Conservation (phyloP, 2,329 filamentous ascomycete genomes). For the Knoxdaviesia capensis region DNA sequence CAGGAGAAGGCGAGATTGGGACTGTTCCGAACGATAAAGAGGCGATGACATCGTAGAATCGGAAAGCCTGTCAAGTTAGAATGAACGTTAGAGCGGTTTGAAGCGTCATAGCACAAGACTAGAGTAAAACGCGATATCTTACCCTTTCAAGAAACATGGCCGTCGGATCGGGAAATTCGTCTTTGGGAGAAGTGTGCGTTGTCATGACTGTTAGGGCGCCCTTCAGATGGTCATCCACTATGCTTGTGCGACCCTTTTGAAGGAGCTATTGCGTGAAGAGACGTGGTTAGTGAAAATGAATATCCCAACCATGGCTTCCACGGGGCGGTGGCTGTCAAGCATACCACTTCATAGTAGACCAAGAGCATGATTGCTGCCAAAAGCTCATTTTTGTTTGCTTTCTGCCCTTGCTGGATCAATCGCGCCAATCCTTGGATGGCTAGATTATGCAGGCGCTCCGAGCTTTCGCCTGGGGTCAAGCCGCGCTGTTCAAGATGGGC, state of each 20-base stretch:
- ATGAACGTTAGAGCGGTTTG: neutral
- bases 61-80: constrained; percentile 27
- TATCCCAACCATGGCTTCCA: neutral
- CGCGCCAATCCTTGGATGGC: constrained; percentile 36
- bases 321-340: constrained; percentile 8
- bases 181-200: constrained; percentile 4
- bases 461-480: constrained; percentile 30
- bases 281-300: neutral
- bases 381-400: constrained; percentile 33
- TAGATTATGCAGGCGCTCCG: constrained; percentile 36
- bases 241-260: constrained; percentile 35
- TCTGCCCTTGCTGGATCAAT: constrained; percentile 31
- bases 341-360: constrained; percentile 43
- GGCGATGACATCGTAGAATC: constrained; percentile 45
- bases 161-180: constrained; percentile 25
- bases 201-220: constrained; percentile 42
- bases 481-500: constrained; percentile 60
- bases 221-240: constrained; percentile 39
- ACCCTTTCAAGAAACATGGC: constrained; percentile 39
- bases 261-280: constrained; percentile 26
- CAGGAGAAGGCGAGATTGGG: constrained; percentile 29
- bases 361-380: constrained; percentile 40
- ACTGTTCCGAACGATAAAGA: constrained; percentile 39
- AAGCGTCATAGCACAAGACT: neutral
- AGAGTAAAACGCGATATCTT: constrained; percentile 5